Percentiles rank a stretch among this genome's conserved stretches.
phyloP scores from a whole-genome alignment of 768 basidiomycete species.

The Wakefieldia striispora region DNA sequence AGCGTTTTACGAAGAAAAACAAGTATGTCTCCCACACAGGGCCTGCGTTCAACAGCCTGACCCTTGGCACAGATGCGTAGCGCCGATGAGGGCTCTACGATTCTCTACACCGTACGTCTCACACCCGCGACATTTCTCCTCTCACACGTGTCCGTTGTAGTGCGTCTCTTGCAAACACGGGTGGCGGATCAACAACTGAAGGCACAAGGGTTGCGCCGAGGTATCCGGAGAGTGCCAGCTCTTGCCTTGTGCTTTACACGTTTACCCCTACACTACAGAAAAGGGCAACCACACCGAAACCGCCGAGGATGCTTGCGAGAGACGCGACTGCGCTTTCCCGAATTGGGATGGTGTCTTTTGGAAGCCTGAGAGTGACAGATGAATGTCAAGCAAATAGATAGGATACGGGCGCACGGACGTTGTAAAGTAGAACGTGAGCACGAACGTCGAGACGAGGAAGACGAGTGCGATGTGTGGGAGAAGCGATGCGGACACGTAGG shows the following conservation, averaged over 20 bases:
- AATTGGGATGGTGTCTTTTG: conserved; percentile 63
- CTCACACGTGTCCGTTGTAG: conserved; percentile 38
- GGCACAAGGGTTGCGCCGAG: conserved; percentile 6
- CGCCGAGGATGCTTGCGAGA: conserved; percentile 75
- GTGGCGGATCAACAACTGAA: conserved; percentile 78
- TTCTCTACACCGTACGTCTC: conserved; percentile 83
- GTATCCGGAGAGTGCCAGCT: not conserved
- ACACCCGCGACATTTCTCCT: not conserved
- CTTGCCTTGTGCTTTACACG: conserved; percentile 23
- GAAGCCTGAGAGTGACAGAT: conserved; percentile 51
- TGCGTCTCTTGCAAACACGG: conserved; percentile 75
- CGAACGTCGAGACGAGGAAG: conserved; percentile 73
- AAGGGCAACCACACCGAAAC: conserved; percentile 86
- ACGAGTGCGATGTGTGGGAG: conserved; percentile 76
- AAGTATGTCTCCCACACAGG: conserved; percentile 44
- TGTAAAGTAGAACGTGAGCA: conserved; percentile 87
- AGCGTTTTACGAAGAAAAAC: conserved; percentile 86
- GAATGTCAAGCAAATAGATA: not conserved
- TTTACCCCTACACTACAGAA: conserved; percentile 46
- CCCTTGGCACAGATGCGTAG: conserved; percentile 60
- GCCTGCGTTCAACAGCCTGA: not conserved
- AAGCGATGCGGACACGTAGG: conserved; percentile 60
- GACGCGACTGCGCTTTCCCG: conserved; percentile 71
- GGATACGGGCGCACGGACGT: conserved; percentile 49
- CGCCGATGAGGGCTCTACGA: conserved; percentile 92